phyloP scores from a whole-genome alignment of 2,329 filamentous ascomycete genomes.

The Phialophora macrospora region DNA sequence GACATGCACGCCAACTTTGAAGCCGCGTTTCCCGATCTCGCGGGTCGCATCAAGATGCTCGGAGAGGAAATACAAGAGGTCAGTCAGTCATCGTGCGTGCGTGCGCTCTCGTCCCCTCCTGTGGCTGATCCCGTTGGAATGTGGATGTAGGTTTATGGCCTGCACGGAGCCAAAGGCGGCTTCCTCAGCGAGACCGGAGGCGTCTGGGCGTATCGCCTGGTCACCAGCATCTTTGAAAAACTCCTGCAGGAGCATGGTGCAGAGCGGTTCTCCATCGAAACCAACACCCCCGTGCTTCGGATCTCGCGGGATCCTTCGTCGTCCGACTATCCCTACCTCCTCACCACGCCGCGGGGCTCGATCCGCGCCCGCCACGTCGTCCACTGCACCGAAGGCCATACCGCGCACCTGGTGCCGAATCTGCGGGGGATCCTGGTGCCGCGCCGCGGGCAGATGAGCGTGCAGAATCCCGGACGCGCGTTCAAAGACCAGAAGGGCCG shows the following conservation, averaged over 20 bases:
- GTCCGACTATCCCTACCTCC: conserved; percentile 37
- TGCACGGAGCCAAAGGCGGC: conserved; percentile 31
- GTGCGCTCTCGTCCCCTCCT: not conserved
- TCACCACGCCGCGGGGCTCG: conserved; percentile 46
- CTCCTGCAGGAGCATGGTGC: conserved; percentile 24
- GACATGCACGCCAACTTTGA: conserved; percentile 12
- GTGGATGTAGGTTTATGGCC: conserved; percentile 26
- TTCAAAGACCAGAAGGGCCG: conserved; percentile 33
- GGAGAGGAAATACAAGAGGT: not conserved
- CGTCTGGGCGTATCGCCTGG: conserved; percentile 45
- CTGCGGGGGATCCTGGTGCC: conserved; percentile 47
- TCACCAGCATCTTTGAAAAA: conserved; percentile 39
- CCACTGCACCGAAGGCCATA: conserved; percentile 51
- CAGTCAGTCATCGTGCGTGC: no score
- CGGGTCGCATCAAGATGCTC: not conserved
- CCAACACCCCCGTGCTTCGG: conserved; percentile 29
- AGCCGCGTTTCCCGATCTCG: conserved; percentile 16
- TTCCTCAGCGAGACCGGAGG: conserved; percentile 40
- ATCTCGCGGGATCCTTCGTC: conserved; percentile 9
- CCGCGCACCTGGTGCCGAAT: conserved; percentile 48
- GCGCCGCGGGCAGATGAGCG: conserved; percentile 50
- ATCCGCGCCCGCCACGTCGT: conserved; percentile 45
- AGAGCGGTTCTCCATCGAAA: conserved; percentile 31
- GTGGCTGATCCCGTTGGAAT: conserved; percentile 16
- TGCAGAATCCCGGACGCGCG: conserved; percentile 42